Conservation (phyloP, 768 basidiomycete species). For the Steccherinum ochraceum region DNA sequence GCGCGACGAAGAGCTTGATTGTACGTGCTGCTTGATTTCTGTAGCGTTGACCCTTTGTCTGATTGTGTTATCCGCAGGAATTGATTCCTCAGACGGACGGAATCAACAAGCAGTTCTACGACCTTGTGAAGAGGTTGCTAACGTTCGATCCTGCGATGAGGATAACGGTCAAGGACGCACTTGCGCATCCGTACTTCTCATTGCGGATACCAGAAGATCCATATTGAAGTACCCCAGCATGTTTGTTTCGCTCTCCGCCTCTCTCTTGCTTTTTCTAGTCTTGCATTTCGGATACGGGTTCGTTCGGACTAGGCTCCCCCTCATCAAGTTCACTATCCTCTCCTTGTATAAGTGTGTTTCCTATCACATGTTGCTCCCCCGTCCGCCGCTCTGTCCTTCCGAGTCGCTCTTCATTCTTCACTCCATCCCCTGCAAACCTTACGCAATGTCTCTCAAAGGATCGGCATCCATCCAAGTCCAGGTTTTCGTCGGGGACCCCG, state of each 20-base stretch:
- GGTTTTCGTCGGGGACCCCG: conserved; percentile 1
- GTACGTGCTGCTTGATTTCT: conserved; percentile 37
- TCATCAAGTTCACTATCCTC: not conserved
- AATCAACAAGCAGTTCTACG: conserved; percentile 75
- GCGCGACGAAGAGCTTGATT: conserved; percentile 69
- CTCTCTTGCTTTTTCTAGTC: conserved; percentile 1
- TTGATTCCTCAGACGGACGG: conserved; percentile 76
- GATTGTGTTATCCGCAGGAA: conserved; percentile 41
- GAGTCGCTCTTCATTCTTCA: conserved; percentile 1
- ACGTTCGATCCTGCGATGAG: conserved; percentile 87
- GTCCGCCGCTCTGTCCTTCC: conserved; percentile 13
- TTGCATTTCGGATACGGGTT: not conserved
- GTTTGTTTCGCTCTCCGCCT: conserved; percentile 4
- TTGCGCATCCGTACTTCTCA: conserved; percentile 83
- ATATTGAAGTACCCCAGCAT: conserved; percentile 35
- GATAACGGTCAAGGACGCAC: conserved; percentile 82
- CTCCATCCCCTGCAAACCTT: conserved; percentile 17
- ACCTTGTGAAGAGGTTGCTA: conserved; percentile 82
- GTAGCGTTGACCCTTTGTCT: not conserved
- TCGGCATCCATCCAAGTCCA: not conserved
- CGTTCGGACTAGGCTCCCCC: not conserved
- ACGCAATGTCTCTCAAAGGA: not conserved
- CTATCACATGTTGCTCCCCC: not conserved
- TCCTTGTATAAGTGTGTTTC: not conserved
- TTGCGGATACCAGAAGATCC: conserved; percentile 62